Evolutionary conservation across 2,329 filamentous ascomycete genomes (phyloP).

Genomic region (Tolypocladium tropicale): DNA sequence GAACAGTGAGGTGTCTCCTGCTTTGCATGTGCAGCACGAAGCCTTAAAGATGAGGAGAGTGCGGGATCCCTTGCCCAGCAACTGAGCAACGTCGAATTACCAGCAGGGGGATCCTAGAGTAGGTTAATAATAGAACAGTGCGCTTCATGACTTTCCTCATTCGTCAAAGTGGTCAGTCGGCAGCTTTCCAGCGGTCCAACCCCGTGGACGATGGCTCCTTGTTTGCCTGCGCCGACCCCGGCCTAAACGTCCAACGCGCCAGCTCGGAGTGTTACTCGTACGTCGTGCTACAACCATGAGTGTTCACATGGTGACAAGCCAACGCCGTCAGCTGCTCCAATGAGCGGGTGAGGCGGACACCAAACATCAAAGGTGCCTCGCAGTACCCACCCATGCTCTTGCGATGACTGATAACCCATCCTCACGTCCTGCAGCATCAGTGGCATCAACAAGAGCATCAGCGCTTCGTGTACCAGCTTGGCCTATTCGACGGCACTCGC

Average conservation of each 20-base stretch:
- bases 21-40: background rate
- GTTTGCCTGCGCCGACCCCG: background rate
- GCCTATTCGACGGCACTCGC: background rate
- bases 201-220: no score
- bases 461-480: background rate
- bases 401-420: background rate
- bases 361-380: background rate
- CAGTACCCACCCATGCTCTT: background rate
- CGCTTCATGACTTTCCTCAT: background rate
- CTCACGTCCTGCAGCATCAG: no score
- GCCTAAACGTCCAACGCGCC: background rate
- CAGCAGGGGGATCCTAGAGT: background rate
- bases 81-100: background rate
- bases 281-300: background rate
- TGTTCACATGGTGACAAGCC: background rate
- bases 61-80: background rate
- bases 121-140: background rate
- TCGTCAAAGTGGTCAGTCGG: background rate
- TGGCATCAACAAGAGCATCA: background rate
- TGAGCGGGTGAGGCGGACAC: background rate
- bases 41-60: background rate
- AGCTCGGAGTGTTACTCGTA: no score
- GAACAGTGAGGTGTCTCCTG: background rate
- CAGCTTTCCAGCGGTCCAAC: background rate
- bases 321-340: background rate